These are phyloP conservation scores for Mycena galopus DNA, from an alignment of 768 basidiomycete genomes.

Conservation along the genomic window DNA sequence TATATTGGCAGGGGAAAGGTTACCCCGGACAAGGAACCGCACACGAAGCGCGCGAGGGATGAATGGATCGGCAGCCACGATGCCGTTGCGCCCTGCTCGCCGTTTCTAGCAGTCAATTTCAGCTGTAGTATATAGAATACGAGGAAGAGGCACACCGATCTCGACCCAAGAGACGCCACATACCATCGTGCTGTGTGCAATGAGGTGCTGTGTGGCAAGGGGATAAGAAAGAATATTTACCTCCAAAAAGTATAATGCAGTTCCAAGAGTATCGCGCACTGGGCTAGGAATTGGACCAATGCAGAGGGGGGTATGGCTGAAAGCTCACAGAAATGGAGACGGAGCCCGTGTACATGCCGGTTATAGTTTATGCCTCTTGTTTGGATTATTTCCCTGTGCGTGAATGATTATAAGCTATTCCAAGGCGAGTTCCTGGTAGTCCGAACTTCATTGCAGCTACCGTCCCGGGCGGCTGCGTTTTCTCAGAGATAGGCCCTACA, in stretches of 20 bases:
- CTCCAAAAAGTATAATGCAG: constrained; percentile 92
- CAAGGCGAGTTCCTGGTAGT: background rate
- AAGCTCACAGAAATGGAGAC: constrained; percentile 82
- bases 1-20: constrained; percentile 51
- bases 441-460: constrained; percentile 69
- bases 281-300: constrained; percentile 22
- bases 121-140: background rate
- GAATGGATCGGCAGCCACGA: constrained; percentile 86
- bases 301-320: background rate
- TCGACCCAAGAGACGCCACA: constrained; percentile 89
- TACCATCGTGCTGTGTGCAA: constrained; percentile 76
- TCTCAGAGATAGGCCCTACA: background rate
- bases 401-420: background rate
- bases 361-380: constrained; percentile 69
- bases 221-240: background rate
- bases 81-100: constrained; percentile 87
- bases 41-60: constrained; percentile 89
- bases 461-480: constrained; percentile 74
- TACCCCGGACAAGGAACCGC: constrained; percentile 92
- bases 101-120: constrained; percentile 42
- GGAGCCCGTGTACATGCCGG: constrained; percentile 85
- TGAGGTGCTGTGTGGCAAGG: background rate
- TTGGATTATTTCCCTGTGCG: constrained; percentile 76
- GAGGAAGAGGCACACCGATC: constrained; percentile 53
- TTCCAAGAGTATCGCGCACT: constrained; percentile 93